Conservation (phyloP, 2,329 filamentous ascomycete genomes). For the Parasarocladium wereldwijsianum region DNA sequence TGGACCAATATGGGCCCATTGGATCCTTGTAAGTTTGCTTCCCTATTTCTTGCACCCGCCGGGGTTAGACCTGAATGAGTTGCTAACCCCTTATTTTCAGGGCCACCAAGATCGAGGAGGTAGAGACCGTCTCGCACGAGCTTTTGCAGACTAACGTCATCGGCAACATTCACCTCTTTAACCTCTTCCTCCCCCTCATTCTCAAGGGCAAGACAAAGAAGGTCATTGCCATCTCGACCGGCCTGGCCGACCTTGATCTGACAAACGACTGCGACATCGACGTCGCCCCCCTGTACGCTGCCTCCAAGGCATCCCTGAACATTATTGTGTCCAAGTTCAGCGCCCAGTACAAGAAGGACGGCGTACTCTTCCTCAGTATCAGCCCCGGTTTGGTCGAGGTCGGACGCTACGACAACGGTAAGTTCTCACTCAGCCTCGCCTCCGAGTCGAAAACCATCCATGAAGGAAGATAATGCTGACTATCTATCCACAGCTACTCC, state of each 20-base stretch:
- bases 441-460: no score
- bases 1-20: not conserved
- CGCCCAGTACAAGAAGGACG: constrained; percentile 28
- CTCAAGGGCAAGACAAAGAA: constrained; percentile 34
- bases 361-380: constrained; percentile 29
- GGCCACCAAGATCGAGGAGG: not conserved
- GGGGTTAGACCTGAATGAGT: not conserved
- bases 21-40: constrained; percentile 1
- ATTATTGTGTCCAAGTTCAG: constrained; percentile 34
- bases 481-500: no score
- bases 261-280: constrained; percentile 20
- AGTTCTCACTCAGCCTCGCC: no score
- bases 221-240: constrained; percentile 27
- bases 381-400: constrained; percentile 6
- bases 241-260: constrained; percentile 28
- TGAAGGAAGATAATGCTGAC: no score
- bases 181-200: constrained; percentile 35
- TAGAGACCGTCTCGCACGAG: constrained; percentile 4
- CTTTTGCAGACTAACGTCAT: constrained; percentile 31
- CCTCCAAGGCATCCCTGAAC: constrained; percentile 34
- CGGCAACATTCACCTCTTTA: constrained; percentile 33
- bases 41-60: not conserved
- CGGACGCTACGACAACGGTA: not conserved
- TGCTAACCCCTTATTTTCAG: not conserved
- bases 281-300: constrained; percentile 22